Base-by-base conservation (phyloP, 2,329 filamentous ascomycete genomes). In the Triangularia verruculosa region DNA sequence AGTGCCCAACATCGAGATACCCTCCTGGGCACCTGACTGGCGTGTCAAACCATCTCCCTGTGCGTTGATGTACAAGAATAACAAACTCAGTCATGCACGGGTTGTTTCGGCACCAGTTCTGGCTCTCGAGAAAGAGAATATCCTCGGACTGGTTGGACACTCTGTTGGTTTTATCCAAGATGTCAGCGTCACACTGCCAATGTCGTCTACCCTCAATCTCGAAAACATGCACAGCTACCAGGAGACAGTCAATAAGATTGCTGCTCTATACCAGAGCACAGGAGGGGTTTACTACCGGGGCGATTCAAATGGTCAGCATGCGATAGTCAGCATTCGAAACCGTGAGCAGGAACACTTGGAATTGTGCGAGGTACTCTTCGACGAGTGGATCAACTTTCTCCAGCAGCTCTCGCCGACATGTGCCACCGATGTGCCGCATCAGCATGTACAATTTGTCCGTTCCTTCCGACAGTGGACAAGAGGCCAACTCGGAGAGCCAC, bases 1-100 rank as follows among this genome's bases (percentile, higher is more conserved):
- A n/a, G 52, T 24, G 11, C 0, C 17, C 27, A 20, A 15, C 4
- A 32, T 9, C 13, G 30, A 39, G n/a, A 15, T 64, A 32, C 62
- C 62, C 17, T 55, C 62, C 2, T 64, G 62, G 62, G 58, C 54
- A 4, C 56, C 61, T n/a, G 52, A 63, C 43, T 63, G 54, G 55
- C 34, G 61, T 5, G 15, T 51, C 25, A 27, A 52, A 17, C 30
- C 32, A 13, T 20, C 43, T 13, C 2, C 15, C 11, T 27, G 34
- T 32, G 20, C 57, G 17, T 15, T 17, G 17, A 64, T 64, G 62
- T 64, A 57, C 34, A 60, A 57, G 17, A 32, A 57, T n/a, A 61
- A 60, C 24, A 20, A 52, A 4, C 20, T 56, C 51, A 56, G 11
- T 6, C 62, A 57, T 27, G 58, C 30, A 32, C 28, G 12, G 53